These are phyloP conservation scores for Isatis tinctoria DNA, from an alignment of 345 rosid genomes.

Conservation along the genomic window DNA sequence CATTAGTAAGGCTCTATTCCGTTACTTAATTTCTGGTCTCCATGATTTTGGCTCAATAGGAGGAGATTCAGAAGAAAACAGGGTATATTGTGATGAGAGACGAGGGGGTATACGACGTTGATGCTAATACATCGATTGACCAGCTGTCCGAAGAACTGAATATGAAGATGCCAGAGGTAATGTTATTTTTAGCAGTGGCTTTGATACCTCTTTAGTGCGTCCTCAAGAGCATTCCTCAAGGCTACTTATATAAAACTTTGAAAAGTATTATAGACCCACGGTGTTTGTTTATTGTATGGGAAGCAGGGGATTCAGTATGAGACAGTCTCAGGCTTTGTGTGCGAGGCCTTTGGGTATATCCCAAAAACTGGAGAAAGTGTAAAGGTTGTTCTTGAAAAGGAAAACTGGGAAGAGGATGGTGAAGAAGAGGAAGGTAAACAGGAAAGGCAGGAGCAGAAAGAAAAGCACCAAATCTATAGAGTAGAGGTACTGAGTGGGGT, in stretches of 20 bases:
- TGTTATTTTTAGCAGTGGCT: not conserved
- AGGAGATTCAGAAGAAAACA: constrained; percentile 98
- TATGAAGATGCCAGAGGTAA: constrained; percentile 97
- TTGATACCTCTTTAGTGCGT: constrained; percentile 1
- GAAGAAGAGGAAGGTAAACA: constrained; percentile 60
- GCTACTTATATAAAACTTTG: not conserved
- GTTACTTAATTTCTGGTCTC: not conserved
- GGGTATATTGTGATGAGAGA: constrained; percentile 97
- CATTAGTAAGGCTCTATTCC: constrained; percentile 4
- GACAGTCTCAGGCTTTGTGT: constrained; percentile 94
- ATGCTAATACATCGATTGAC: constrained; percentile 96
- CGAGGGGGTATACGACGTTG: constrained; percentile 90
- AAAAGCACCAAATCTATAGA: constrained; percentile 67
- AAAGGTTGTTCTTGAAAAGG: constrained; percentile 76
- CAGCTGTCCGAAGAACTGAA: constrained; percentile 91
- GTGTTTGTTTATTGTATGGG: constrained; percentile 3
- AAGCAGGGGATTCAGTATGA: constrained; percentile 93
- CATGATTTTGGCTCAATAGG: constrained; percentile 44
- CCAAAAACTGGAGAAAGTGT: constrained; percentile 94
- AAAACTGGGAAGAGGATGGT: constrained; percentile 61
- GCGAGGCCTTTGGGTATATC: constrained; percentile 97
- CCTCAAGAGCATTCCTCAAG: not conserved
- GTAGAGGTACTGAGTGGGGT: constrained; percentile 59
- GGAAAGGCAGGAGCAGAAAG: constrained; percentile 60
- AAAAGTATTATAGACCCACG: not conserved